Percentiles rank a stretch among this genome's conserved stretches.
These are phyloP conservation scores for Trichocladium antarcticum DNA, from an alignment of 495 filamentous ascomycete genomes.

Conservation along the genomic window DNA sequence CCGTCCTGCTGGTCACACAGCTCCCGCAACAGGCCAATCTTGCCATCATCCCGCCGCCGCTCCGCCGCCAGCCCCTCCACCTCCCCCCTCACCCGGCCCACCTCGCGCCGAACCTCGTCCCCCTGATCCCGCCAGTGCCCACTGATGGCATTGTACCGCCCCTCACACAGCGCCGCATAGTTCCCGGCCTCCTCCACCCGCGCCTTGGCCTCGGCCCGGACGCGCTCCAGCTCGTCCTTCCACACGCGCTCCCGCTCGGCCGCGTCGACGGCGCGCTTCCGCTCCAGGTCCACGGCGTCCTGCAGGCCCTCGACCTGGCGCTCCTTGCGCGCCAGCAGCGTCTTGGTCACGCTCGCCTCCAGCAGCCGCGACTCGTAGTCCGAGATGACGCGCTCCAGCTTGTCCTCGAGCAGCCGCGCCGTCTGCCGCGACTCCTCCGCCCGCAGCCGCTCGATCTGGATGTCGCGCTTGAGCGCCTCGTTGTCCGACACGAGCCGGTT, in stretches of 20 bases:
- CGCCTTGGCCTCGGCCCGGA: slow-evolving; percentile 47
- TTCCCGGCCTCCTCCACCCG: slow-evolving; percentile 53
- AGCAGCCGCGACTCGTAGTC: slow-evolving; percentile 59
- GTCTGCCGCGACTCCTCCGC: slow-evolving; percentile 63
- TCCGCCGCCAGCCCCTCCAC: slow-evolving; percentile 39
- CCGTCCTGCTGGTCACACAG: slow-evolving; percentile 60
- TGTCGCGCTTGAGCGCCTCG: slow-evolving; percentile 69
- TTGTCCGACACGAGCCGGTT: slow-evolving; percentile 82
- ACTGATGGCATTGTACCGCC: slow-evolving; percentile 61
- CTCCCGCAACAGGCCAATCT: slow-evolving; percentile 45
- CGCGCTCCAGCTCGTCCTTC: slow-evolving; percentile 50
- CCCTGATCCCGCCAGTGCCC: slow-evolving; percentile 54
- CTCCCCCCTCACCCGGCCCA: slow-evolving; percentile 44
- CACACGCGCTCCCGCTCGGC: slow-evolving; percentile 52
- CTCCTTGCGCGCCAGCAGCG: slow-evolving; percentile 63
- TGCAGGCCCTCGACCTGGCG: slow-evolving; percentile 68
- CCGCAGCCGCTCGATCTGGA: slow-evolving; percentile 58
- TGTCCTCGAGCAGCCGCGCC: slow-evolving; percentile 61
- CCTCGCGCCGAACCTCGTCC: slow-evolving; percentile 44
- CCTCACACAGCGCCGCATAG: slow-evolving; percentile 42
- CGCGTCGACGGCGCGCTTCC: slow-evolving; percentile 45
- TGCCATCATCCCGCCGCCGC: slow-evolving; percentile 46
- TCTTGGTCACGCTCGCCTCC: slow-evolving; percentile 59
- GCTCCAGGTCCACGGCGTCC: slow-evolving; percentile 54
- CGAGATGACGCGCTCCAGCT: slow-evolving; percentile 54